Base-by-base conservation (phyloP, 1,139 yeast species). In the Yamadazyma songkhlaensis region DNA sequence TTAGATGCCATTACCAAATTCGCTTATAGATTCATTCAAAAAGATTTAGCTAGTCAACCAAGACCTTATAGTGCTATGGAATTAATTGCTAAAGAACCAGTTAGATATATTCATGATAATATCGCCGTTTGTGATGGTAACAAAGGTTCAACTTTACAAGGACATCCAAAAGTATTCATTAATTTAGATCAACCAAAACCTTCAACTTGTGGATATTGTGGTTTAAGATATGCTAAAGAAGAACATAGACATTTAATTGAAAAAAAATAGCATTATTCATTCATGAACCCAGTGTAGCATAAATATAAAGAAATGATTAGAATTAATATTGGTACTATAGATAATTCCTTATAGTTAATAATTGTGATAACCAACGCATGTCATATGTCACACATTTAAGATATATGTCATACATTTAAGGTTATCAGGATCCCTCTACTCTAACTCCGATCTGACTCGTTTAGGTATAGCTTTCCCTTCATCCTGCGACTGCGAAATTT, bases 61-160 rank as follows among this genome's bases (percentile, higher is more conserved):
- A 76, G 76, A 54, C 90, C 95, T 6, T 77, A 80, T 47, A 87
- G 95, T 33, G 95, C 95, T 44, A 87, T 87, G 56, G 92, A 86
- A 39, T 72, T 87, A 59, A 84, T 87, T 54, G 82, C 85, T 31
- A 64, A 83, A 54, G 80, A 81, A 54, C 95, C 96, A 9, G 65
- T 87, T 35, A 67, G 79, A 51, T 84, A 77, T 57, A 67, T 86
- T 48, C 77, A 76, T 48, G 57, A 57, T 26, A 74, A 77, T 52
- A 60, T 79, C 41, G 96, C 95, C 2, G 94, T 84, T 14, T 87
- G 96, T 57, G 88, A 84, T 54, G 96, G 95, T 29, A 86, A 87
- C 51, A 79, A 72, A 53, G 88, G 87, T 15, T 50, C 50, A 43
- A 76, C 77, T 26, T 81, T 79, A 53, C 85, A 79, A 52, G 96